Conservation (phyloP, 164 flowering plant genomes). For the Piper longum region DNA sequence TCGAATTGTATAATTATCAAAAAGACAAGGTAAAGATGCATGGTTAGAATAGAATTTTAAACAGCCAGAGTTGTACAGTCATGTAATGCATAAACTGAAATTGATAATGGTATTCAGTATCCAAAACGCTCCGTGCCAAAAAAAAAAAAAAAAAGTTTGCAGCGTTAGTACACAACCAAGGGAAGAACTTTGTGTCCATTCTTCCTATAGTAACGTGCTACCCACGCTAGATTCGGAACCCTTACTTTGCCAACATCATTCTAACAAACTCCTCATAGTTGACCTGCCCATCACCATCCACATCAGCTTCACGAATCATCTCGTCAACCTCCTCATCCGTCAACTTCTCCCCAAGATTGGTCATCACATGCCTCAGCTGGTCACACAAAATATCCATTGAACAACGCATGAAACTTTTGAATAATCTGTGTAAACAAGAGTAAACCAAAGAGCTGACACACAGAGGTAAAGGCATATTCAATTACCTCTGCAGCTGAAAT, state of each 20-base stretch:
- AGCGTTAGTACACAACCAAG: too few species aligned
- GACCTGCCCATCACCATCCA: conserved; percentile 49
- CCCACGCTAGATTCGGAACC: neutral
- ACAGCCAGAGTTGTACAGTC: too few species aligned
- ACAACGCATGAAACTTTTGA: neutral
- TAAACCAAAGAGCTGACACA: neutral
- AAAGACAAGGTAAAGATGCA: too few species aligned
- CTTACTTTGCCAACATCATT: conserved; percentile 47
- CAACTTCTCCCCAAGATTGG: conserved; percentile 50
- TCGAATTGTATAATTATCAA: too few species aligned
- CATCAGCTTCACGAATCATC: conserved; percentile 52
- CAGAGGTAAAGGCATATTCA: neutral
- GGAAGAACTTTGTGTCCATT: too few species aligned
- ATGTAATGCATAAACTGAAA: too few species aligned
- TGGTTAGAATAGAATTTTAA: too few species aligned
- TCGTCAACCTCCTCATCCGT: conserved; percentile 59
- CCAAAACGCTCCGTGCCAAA: too few species aligned
- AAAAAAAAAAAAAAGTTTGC: too few species aligned
- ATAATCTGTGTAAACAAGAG: neutral
- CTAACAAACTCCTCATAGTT: conserved; percentile 48
- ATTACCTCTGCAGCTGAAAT: conserved; percentile 50
- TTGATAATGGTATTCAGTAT: too few species aligned
- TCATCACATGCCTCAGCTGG: conserved; percentile 53
- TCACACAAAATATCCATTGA: neutral
- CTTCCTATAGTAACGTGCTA: too few species aligned